A percentile compares a stretch with the other conserved stretches of the same genome.
Conservation (phyloP, 1,139 yeast genomes). For the Blastobotrys aristatus region DNA sequence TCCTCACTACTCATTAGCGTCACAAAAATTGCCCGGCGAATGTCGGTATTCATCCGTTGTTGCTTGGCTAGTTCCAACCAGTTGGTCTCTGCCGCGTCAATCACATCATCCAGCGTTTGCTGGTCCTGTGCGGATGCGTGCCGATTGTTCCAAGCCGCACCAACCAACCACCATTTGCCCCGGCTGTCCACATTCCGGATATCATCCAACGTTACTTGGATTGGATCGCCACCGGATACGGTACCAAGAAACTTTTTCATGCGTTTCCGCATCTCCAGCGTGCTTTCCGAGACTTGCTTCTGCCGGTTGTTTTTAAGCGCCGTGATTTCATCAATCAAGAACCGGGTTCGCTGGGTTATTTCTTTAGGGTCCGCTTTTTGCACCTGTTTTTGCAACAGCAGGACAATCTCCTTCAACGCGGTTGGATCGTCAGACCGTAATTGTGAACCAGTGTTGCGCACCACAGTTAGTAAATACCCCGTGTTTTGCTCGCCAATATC, state of each 20-base stretch:
- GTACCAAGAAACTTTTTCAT: conserved; percentile 65
- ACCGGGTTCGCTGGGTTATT: conserved; percentile 64
- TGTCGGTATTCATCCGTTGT: conserved; percentile 93
- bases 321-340: conserved; percentile 76
- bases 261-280: conserved; percentile 48
- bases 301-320: conserved; percentile 83
- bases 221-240: conserved; percentile 53
- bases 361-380: conserved; percentile 38
- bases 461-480: conserved; percentile 65
- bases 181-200: conserved; percentile 66
- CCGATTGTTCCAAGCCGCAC: conserved; percentile 74
- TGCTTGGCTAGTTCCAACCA: conserved; percentile 83
- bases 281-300: conserved; percentile 46
- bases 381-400: conserved; percentile 48
- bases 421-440: conserved; percentile 87
- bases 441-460: conserved; percentile 75
- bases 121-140: conserved; percentile 23
- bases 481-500: conserved; percentile 67
- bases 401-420: conserved; percentile 74
- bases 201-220: conserved; percentile 80
- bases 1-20: conserved; percentile 95
- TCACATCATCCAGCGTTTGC: conserved; percentile 45
- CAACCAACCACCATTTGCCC: conserved; percentile 99
- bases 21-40: conserved; percentile 87
- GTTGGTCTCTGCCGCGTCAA: conserved; percentile 71